These are phyloP conservation scores for Aristolochia californica DNA, from an alignment of 164 flowering plant species.

Conservation along the genomic window DNA sequence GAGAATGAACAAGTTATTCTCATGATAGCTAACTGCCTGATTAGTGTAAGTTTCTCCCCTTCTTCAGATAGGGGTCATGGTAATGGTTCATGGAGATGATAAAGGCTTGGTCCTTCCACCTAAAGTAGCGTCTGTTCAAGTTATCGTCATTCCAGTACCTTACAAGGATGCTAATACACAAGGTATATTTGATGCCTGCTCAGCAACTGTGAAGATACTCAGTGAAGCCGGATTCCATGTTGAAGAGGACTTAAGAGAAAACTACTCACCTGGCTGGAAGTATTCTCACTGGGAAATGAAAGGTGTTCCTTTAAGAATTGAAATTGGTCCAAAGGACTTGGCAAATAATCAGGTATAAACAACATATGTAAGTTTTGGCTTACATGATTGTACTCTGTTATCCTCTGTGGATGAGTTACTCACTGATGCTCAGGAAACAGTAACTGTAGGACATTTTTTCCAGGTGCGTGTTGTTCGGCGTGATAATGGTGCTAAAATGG, in stretches of 20 bases:
- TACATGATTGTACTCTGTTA: not conserved
- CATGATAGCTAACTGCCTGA: not conserved
- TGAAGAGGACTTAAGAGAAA: constrained; percentile 68
- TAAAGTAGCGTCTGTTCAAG: constrained; percentile 78
- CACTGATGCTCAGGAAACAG: not conserved
- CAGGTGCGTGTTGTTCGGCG: constrained; percentile 86
- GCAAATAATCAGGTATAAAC: constrained; percentile 65
- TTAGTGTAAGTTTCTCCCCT: not conserved
- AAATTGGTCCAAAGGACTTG: constrained; percentile 90
- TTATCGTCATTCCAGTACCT: constrained; percentile 80
- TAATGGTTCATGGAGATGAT: constrained; percentile 98
- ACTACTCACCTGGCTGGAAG: constrained; percentile 98
- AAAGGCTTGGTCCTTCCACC: constrained; percentile 95
- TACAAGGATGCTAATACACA: constrained; percentile 75
- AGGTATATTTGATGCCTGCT: constrained; percentile 75
- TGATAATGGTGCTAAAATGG: constrained; percentile 64
- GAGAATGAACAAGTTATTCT: not conserved
- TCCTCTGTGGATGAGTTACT: not conserved
- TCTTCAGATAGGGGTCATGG: constrained; percentile 86
- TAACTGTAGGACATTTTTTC: not conserved
- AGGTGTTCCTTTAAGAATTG: constrained; percentile 93
- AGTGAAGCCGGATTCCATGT: constrained; percentile 62
- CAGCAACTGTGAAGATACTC: constrained; percentile 46
- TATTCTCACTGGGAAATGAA: constrained; percentile 96
- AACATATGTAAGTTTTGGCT: not conserved